Percentiles rank a stretch among this genome's conserved stretches.
These are phyloP conservation scores for Metschnikowia drakensbergensis DNA, from an alignment of 805 yeast species.

Conservation along the genomic window DNA sequence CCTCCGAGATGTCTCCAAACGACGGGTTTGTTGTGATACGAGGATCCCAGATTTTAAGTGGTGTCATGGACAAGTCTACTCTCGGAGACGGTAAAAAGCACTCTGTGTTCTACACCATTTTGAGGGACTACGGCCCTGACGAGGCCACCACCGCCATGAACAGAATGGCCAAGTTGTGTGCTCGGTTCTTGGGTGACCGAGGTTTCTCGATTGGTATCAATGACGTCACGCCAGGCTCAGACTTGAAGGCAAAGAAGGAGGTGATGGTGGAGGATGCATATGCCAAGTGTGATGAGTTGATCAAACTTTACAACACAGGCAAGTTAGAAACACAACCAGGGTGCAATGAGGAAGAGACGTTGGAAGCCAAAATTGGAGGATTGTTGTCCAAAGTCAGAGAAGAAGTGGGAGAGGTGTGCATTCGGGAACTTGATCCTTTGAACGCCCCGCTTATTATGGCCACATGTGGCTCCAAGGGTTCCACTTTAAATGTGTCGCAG, in stretches of 20 bases:
- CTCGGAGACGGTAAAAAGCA: constrained; percentile 98
- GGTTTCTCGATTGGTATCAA: constrained; percentile 97
- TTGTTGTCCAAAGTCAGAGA: constrained; percentile 94
- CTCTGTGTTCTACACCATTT: constrained; percentile 90
- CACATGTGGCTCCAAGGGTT: constrained; percentile 98
- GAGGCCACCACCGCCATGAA: constrained; percentile 97
- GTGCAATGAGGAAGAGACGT: constrained; percentile 96
- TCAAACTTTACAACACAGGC: constrained; percentile 72
- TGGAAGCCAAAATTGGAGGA: constrained; percentile 97
- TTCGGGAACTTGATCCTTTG: constrained; percentile 78
- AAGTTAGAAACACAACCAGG: constrained; percentile 98
- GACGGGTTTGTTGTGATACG: constrained; percentile 92
- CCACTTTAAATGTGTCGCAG: constrained; percentile 95
- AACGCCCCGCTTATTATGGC: constrained; percentile 99
- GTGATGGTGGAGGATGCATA: constrained; percentile 88
- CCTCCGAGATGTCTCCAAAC: constrained; percentile 95
- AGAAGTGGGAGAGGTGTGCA: constrained; percentile 98
- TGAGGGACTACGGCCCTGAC: constrained; percentile 94
- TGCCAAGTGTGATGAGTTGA: constrained; percentile 84
- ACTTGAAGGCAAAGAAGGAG: constrained; percentile 75
- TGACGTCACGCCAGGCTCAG: constrained; percentile 91
- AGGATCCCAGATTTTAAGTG: constrained; percentile 83
- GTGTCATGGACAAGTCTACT: constrained; percentile 95
- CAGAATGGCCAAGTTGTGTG: constrained; percentile 98
- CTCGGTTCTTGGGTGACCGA: constrained; percentile 87